phyloP scores from a whole-genome alignment of 83 land plant genomes.

The Picea abies region DNA sequence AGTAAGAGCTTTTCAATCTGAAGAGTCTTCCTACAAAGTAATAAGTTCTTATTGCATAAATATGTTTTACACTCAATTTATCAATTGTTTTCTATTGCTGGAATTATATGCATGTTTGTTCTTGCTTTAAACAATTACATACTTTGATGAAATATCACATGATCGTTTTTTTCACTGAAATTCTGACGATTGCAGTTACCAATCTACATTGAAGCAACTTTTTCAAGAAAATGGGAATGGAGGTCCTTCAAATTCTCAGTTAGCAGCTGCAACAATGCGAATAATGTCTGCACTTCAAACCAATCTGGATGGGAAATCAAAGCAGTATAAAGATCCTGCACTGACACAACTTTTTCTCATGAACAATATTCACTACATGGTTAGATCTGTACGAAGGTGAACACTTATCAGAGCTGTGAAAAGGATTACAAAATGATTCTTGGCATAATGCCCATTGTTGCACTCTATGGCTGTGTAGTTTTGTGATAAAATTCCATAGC shows the following conservation, averaged over 20 bases:
- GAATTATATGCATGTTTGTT: slow-evolving; percentile 3
- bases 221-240: slow-evolving; percentile 34
- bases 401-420: slow-evolving; percentile 17
- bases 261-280: slow-evolving; percentile 28
- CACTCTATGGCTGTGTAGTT: neutral
- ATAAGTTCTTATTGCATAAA: neutral
- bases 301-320: slow-evolving; percentile 44
- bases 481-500: neutral
- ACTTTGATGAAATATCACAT: neutral
- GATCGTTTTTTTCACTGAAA: neutral
- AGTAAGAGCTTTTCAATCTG: neutral
- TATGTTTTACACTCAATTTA: neutral
- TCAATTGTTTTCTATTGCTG: neutral
- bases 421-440: neutral
- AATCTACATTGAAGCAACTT: slow-evolving; percentile 28
- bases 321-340: slow-evolving; percentile 49
- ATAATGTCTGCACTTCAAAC: slow-evolving; percentile 30
- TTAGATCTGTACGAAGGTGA: slow-evolving; percentile 45
- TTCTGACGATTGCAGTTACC: slow-evolving; percentile 37
- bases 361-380: slow-evolving; percentile 61
- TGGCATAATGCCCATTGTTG: neutral
- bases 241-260: slow-evolving; percentile 31
- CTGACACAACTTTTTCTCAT: slow-evolving; percentile 44
- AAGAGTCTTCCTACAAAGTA: neutral
- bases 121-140: neutral